phyloP scores from a whole-genome alignment of 192 early-diverging fungal genomes.

The Podila horticola region DNA sequence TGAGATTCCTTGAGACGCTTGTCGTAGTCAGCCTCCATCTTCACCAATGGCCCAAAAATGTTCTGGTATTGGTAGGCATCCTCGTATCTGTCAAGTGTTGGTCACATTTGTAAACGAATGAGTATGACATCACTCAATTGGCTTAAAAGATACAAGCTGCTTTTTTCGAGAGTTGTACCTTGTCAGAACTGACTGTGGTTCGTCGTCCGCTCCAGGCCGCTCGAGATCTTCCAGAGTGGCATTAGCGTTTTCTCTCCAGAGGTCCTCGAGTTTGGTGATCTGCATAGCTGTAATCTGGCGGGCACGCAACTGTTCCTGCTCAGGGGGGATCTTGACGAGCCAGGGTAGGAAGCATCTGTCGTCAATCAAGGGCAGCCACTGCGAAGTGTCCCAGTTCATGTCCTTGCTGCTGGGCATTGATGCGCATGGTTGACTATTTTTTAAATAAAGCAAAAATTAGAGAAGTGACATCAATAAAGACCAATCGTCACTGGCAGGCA shows the following conservation, averaged over 20 bases:
- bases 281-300: slow-evolving; percentile 85
- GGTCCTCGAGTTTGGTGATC: slow-evolving; percentile 88
- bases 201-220: slow-evolving; percentile 84
- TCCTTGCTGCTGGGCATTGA: slow-evolving; percentile 91
- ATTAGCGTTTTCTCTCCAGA: slow-evolving; percentile 84
- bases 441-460: neutral
- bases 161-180: slow-evolving; percentile 53
- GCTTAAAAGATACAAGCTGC: neutral
- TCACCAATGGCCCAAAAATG: slow-evolving; percentile 94
- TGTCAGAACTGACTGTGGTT: slow-evolving; percentile 84
- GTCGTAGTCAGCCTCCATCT: slow-evolving; percentile 95
- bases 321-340: slow-evolving; percentile 92
- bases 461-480: neutral
- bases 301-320: slow-evolving; percentile 85
- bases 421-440: slow-evolving; percentile 87
- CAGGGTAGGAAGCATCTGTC: slow-evolving; percentile 95
- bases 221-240: slow-evolving; percentile 86
- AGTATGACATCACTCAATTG: neutral
- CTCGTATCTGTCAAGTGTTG: slow-evolving; percentile 73
- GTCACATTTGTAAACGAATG: neutral
- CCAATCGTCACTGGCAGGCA: too few relatives aligned
- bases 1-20: slow-evolving; percentile 90
- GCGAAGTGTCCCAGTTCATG: slow-evolving; percentile 94
- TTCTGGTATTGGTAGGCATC: slow-evolving; percentile 98
- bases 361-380: slow-evolving; percentile 97